Evolutionary conservation across 2,329 filamentous ascomycete genomes (phyloP).

Genomic region (Tricladium varicosporioides): DNA sequence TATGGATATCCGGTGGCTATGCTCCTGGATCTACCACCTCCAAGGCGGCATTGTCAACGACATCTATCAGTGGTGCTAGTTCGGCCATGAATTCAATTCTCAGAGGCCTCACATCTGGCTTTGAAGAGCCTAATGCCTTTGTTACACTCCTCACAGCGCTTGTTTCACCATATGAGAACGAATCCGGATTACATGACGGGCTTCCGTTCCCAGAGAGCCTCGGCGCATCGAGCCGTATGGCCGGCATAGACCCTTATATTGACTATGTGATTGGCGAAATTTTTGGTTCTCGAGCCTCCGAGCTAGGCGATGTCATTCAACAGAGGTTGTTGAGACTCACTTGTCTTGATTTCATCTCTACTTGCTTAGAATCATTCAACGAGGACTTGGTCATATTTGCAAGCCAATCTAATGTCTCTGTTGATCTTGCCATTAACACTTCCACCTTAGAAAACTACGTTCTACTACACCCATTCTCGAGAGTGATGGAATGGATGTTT

Average conservation of each 20-base stretch:
- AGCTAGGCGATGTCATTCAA: conserved; percentile 66
- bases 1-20: conserved; percentile 69
- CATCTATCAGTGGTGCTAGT: conserved; percentile 19
- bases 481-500: conserved; percentile 98
- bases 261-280: conserved; percentile 85
- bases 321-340: conserved; percentile 71
- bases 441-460: conserved; percentile 78
- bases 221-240: conserved; percentile 72
- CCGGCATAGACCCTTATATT: conserved; percentile 88
- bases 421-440: conserved; percentile 72
- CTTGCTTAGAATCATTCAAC: conserved; percentile 84
- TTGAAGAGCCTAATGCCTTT: conserved; percentile 84
- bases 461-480: conserved; percentile 84
- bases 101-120: conserved; percentile 70
- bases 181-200: conserved; percentile 65
- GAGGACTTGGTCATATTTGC: conserved; percentile 87
- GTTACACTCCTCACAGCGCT: conserved; percentile 74
- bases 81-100: conserved; percentile 65
- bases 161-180: conserved; percentile 61
- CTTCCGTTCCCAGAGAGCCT: conserved; percentile 86
- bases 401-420: conserved; percentile 71
- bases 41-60: conserved; percentile 34
- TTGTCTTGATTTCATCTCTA: conserved; percentile 79
- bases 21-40: conserved; percentile 41
- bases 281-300: conserved; percentile 57